phyloP scores from a whole-genome alignment of 495 filamentous ascomycete species.

The Talaromyces stipitatus region DNA sequence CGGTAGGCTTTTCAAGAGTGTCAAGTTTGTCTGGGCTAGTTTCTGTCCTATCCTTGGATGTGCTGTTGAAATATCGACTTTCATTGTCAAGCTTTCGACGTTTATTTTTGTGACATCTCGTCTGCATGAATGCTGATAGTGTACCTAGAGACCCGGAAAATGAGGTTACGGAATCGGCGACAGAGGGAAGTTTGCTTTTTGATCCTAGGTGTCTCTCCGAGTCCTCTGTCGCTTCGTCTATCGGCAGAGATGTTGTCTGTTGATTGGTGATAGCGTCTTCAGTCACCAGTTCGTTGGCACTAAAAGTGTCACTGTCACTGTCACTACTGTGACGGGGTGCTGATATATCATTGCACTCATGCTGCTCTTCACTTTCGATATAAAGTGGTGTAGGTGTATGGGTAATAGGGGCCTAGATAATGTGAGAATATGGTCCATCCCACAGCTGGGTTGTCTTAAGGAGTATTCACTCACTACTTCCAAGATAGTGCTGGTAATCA shows the following conservation, averaged over 20 bases:
- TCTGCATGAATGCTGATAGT: slow-evolving; percentile 8
- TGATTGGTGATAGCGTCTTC: neutral
- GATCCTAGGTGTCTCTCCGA: neutral
- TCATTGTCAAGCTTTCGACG: neutral
- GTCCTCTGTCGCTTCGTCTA: neutral
- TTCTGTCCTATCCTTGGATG: neutral
- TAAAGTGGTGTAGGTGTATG: neutral
- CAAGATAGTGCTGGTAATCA: neutral
- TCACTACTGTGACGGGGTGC: neutral
- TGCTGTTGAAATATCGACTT: slow-evolving; percentile 1
- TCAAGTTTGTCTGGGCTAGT: neutral
- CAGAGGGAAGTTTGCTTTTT: slow-evolving; percentile 23
- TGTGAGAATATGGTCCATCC: neutral
- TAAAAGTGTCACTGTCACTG: neutral
- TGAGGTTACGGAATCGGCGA: neutral
- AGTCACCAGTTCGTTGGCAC: neutral
- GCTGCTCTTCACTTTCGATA: neutral
- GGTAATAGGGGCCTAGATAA: neutral
- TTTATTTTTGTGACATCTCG: slow-evolving; percentile 4
- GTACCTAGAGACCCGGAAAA: neutral
- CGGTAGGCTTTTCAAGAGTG: neutral
- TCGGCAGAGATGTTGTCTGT: neutral
- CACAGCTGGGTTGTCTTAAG: neutral
- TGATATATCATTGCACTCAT: neutral
- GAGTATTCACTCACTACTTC: neutral